Evolutionary conservation across 176 grass and related monocot genomes (phyloP).

Genomic region (Musa itinerans): DNA sequence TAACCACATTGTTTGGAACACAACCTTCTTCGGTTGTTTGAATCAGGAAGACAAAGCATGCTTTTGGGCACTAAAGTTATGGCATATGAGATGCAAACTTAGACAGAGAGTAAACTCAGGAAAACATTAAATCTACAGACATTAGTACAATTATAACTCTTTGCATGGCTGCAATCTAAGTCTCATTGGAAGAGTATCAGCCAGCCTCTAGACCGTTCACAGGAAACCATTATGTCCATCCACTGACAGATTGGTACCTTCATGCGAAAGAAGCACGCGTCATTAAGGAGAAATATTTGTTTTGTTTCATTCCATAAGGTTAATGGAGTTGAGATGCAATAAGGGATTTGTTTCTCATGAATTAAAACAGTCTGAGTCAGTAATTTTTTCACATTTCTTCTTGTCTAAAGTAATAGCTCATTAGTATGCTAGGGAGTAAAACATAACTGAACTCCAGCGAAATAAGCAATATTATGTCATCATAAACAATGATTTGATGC

Average conservation of each 20-base stretch:
- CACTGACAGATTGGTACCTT: constrained; percentile 11
- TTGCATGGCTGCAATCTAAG: neutral
- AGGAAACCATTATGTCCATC: constrained; percentile 6
- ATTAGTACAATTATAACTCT: neutral
- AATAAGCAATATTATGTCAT: too few relatives aligned
- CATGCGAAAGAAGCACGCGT: neutral
- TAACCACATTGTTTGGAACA: neutral
- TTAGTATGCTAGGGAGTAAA: too few relatives aligned
- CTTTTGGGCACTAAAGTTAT: neutral
- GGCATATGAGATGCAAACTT: neutral
- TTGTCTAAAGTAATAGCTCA: neutral
- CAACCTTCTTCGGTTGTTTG: neutral
- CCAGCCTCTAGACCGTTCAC: neutral
- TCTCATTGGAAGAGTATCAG: neutral
- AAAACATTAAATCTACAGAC: neutral
- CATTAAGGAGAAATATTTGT: neutral
- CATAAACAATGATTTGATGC: too few relatives aligned
- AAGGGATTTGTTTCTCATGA: neutral
- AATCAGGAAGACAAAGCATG: neutral
- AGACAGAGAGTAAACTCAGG: neutral
- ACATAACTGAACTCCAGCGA: too few relatives aligned
- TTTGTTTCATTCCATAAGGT: neutral
- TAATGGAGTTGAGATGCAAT: neutral
- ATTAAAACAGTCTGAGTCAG: neutral
- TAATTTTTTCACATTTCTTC: neutral